A percentile compares a stretch with the other conserved stretches of the same genome.
phyloP scores from a whole-genome alignment of 1,139 yeast species.

The Candida sp. region DNA sequence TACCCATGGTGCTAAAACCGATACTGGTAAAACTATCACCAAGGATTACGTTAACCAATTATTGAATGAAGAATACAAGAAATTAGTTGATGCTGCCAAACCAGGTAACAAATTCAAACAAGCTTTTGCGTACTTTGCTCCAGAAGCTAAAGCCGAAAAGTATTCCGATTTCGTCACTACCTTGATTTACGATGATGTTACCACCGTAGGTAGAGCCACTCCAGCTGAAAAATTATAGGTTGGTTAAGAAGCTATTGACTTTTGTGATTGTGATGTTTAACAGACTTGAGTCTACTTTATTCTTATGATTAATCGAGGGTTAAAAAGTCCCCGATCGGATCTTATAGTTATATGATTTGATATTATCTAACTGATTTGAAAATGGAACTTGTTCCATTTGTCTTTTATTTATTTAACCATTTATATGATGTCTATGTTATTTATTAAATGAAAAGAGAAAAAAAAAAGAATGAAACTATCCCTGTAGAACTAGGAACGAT shows the following conservation, averaged over 20 bases:
- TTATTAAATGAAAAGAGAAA: background rate
- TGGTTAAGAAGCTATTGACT: too few species aligned
- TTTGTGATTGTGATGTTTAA: too few species aligned
- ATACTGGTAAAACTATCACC: conserved; percentile 55
- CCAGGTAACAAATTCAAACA: conserved; percentile 59
- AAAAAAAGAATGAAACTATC: too few species aligned
- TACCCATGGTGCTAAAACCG: conserved; percentile 65
- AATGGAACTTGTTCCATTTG: background rate
- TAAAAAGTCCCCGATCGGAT: background rate
- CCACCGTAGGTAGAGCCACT: conserved; percentile 48
- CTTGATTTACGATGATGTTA: conserved; percentile 64
- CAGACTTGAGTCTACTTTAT: too few species aligned
- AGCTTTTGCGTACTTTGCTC: conserved; percentile 63
- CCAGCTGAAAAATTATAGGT: conserved; percentile 42
- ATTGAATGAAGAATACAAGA: conserved; percentile 59
- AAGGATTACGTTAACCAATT: conserved; percentile 53
- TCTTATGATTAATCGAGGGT: too few species aligned
- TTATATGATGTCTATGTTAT: background rate
- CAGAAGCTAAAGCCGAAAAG: conserved; percentile 63
- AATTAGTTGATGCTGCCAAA: conserved; percentile 45
- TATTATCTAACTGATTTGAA: background rate
- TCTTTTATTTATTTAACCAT: background rate
- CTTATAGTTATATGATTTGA: background rate
- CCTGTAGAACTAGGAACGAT: too few species aligned
- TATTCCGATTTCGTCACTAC: conserved; percentile 77